Evolutionary conservation across 2,329 filamentous ascomycete genomes (phyloP).

Genomic region (Aspergillus cejpii): DNA sequence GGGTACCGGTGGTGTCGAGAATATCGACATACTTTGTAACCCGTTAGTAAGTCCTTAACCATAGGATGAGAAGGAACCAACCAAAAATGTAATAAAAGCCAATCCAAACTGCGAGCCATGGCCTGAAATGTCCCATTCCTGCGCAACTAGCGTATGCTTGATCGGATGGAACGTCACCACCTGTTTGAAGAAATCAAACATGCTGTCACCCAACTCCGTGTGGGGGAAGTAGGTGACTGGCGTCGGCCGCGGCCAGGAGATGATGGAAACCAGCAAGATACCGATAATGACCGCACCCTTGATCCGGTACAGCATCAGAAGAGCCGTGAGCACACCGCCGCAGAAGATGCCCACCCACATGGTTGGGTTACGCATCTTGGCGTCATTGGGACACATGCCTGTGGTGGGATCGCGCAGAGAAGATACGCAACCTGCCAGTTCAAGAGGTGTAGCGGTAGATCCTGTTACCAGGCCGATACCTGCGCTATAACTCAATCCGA

Average conservation of each 20-base stretch:
- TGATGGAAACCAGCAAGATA: slow-evolving; percentile 75
- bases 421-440: slow-evolving; percentile 65
- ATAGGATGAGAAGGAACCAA: slow-evolving; percentile 2
- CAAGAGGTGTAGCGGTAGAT: slow-evolving; percentile 59
- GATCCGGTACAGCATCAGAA: slow-evolving; percentile 78
- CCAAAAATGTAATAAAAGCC: slow-evolving; percentile 76
- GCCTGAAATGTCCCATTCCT: slow-evolving; percentile 63
- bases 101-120: slow-evolving; percentile 72
- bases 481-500: slow-evolving; percentile 66
- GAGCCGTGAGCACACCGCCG: slow-evolving; percentile 69
- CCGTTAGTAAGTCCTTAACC: background rate
- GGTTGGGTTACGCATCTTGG: slow-evolving; percentile 74
- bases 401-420: slow-evolving; percentile 36
- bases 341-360: slow-evolving; percentile 89
- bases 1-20: slow-evolving; percentile 74
- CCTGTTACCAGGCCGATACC: slow-evolving; percentile 75
- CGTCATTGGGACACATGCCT: slow-evolving; percentile 56
- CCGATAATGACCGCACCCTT: slow-evolving; percentile 81
- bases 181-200: slow-evolving; percentile 81
- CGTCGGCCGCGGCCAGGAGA: slow-evolving; percentile 77
- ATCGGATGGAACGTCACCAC: slow-evolving; percentile 82
- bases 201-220: slow-evolving; percentile 58
- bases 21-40: slow-evolving; percentile 66
- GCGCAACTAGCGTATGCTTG: slow-evolving; percentile 59
- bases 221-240: slow-evolving; percentile 75